These are phyloP conservation scores for Tetrahymena elliotti DNA, from an alignment of 73 alveolate species.

Conservation along the genomic window DNA sequence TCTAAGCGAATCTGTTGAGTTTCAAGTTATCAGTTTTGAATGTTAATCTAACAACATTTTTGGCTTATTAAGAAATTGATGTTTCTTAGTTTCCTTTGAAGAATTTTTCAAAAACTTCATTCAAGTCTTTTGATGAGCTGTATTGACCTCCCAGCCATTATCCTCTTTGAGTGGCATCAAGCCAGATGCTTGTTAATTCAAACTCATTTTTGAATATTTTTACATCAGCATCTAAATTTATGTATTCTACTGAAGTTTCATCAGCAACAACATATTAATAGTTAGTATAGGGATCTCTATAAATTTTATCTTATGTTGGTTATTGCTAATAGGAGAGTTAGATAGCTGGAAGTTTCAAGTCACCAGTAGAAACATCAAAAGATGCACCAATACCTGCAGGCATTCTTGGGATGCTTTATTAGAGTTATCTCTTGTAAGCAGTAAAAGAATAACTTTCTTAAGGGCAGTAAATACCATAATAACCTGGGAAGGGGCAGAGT, in stretches of 20 bases:
- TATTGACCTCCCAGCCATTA: background rate
- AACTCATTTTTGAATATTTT: background rate
- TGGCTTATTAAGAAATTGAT: background rate
- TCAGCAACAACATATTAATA: background rate
- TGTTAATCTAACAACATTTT: background rate
- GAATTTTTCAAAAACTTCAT: background rate
- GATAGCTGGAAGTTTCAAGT: background rate
- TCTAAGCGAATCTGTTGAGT: background rate
- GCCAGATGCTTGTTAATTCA: background rate
- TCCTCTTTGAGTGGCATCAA: background rate
- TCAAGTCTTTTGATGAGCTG: background rate
- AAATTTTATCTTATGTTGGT: background rate
- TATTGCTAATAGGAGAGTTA: background rate
- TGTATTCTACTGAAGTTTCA: background rate
- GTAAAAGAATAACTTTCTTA: background rate
- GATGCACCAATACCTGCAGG: background rate
- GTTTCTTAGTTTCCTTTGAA: background rate
- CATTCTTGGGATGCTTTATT: background rate
- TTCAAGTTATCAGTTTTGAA: background rate
- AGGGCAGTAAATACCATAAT: background rate
- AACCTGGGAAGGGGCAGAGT: background rate
- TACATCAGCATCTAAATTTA: background rate
- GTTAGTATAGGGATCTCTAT: background rate
- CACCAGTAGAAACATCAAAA: background rate
- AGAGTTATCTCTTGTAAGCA: too few species aligned